Evolutionary conservation across 306 rosid genomes (phyloP).

Genomic region (Benincasa hispida): DNA sequence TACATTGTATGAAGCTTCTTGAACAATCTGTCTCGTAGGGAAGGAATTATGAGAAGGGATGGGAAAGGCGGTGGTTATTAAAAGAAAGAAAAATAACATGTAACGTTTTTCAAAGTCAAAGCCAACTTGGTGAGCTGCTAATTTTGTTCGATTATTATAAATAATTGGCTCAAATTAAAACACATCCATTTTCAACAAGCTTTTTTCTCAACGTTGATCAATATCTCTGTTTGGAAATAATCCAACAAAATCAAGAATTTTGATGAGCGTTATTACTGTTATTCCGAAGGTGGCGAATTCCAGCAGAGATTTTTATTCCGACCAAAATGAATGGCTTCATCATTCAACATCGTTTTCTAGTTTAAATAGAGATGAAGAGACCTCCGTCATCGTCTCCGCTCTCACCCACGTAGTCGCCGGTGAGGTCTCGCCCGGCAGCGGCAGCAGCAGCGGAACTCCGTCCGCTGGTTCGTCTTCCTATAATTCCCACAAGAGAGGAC

Average conservation of each 20-base stretch:
- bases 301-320: background rate
- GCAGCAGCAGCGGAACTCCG: no score
- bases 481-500: conserved; percentile 21
- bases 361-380: conserved; percentile 27
- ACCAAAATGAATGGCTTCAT: background rate
- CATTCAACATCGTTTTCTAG: conserved; percentile 13
- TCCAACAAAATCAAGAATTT: background rate
- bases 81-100: no score
- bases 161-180: no score
- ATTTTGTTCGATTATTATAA: no score
- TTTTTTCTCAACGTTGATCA: background rate
- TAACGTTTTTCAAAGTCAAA: no score
- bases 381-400: conserved; percentile 35
- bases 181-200: background rate
- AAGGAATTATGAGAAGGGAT: no score
- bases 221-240: no score
- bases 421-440: background rate
- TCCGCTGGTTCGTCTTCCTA: conserved; percentile 6
- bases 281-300: conserved; percentile 2
- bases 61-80: no score
- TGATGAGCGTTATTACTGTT: background rate
- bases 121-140: no score
- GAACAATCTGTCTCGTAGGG: no score
- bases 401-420: conserved; percentile 29
- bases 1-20: no score